These are phyloP conservation scores for Phytophthora citrophthora DNA, from an alignment of 352 stramenopile genomes.

Conservation along the genomic window DNA sequence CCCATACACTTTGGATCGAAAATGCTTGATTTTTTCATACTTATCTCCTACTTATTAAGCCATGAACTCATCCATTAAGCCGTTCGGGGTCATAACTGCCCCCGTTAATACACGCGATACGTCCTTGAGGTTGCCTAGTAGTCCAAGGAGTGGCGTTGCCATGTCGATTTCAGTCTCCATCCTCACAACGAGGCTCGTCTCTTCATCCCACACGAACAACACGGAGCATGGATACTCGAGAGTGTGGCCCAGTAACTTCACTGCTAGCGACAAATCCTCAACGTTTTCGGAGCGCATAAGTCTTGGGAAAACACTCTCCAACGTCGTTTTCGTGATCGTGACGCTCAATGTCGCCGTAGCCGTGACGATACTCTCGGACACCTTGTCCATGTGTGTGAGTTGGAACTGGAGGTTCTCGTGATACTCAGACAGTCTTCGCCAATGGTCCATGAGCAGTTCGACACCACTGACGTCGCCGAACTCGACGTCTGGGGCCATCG, in stretches of 20 bases:
- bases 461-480: conserved; percentile 38
- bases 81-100: conserved; percentile 20
- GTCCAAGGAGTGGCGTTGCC: conserved; percentile 25
- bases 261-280: conserved; percentile 35
- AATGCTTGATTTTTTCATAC: conserved; percentile 4
- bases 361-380: conserved; percentile 36
- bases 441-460: conserved; percentile 42
- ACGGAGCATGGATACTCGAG: conserved; percentile 41
- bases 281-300: conserved; percentile 41
- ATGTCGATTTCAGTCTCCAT: conserved; percentile 39
- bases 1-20: conserved; percentile 2
- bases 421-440: conserved; percentile 41
- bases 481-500: conserved; percentile 42
- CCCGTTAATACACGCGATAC: conserved; percentile 30
- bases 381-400: conserved; percentile 39
- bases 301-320: conserved; percentile 45
- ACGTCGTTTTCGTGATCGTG: conserved; percentile 38
- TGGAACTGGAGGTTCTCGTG: conserved; percentile 47
- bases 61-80: conserved; percentile 14
- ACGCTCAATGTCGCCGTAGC: conserved; percentile 31
- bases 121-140: conserved; percentile 35
- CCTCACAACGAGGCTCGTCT: conserved; percentile 36
- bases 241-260: conserved; percentile 37
- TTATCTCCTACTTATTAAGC: not conserved
- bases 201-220: conserved; percentile 47